Percentiles rank a stretch among this genome's conserved stretches.
phyloP scores from a whole-genome alignment of 1,284 basidiomycete species.

The Ceraceosorus guamensis region DNA sequence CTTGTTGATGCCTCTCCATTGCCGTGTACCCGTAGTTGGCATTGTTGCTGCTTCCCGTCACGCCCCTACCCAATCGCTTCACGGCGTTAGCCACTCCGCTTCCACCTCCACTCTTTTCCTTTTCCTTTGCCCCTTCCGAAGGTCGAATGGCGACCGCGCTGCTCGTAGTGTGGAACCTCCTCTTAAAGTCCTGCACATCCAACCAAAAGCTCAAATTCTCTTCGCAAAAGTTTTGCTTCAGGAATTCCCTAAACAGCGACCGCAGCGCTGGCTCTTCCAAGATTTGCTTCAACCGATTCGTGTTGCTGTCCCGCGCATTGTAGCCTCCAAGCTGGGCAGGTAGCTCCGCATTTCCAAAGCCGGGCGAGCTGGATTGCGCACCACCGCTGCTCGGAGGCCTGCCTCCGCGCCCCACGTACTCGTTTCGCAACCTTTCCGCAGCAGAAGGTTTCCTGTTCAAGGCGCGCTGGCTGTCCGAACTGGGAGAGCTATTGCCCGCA shows the following conservation, averaged over 20 bases:
- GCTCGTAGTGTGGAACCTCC: constrained; percentile 87
- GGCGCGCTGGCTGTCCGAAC: constrained; percentile 53
- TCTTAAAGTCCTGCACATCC: constrained; percentile 93
- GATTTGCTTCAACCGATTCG: constrained; percentile 82
- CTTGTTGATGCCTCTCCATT: constrained; percentile 95
- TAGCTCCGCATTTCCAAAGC: background rate
- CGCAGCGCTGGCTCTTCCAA: constrained; percentile 86
- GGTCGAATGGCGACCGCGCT: constrained; percentile 65
- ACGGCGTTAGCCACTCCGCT: constrained; percentile 47
- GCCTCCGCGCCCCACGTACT: constrained; percentile 46
- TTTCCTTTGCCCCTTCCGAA: constrained; percentile 8
- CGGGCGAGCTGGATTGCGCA: background rate
- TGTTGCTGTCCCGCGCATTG: constrained; percentile 63
- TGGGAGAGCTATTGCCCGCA: background rate
- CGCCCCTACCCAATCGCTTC: background rate
- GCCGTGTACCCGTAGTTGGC: constrained; percentile 47
- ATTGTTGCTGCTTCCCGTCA: background rate
- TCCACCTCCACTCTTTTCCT: constrained; percentile 57
- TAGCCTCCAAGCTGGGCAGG: constrained; percentile 20
- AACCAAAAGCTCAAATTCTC: constrained; percentile 96
- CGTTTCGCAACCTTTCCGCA: constrained; percentile 64
- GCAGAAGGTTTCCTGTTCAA: constrained; percentile 70
- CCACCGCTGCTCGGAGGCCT: background rate
- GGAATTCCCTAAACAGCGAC: constrained; percentile 84
- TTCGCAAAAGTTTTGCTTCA: constrained; percentile 91